Evolutionary conservation across 2,329 filamentous ascomycete species (phyloP), one percentile per base, ranked within the genome.

Genomic region (Trichoderma endophyticum): DNA sequence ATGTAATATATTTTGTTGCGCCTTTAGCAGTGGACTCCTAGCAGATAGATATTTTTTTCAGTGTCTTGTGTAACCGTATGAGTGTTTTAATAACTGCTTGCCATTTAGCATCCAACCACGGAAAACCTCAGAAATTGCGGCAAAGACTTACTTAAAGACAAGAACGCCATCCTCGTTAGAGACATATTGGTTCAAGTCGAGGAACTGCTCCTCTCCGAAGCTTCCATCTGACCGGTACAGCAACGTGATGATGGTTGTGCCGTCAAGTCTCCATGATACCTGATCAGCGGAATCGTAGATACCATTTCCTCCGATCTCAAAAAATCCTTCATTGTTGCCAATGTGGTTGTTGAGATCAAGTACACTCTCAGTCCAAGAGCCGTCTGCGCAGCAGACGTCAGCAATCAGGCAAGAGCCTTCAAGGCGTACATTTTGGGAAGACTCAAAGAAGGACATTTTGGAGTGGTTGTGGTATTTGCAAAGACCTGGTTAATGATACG

Each of bases 361-460:
- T 4, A 18, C 11, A 32, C 56, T 60, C n/a, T 68, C 70, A 21
- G 48, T 32, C 64, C 57, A 63, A 21, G 43, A 26, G 32, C 64
- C 63, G 11, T 57, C 64, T 14, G n/a, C 70, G 3, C 32, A 21
- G 30, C 24, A 32, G 12, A 72, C 36, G 36, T 68, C 39, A 28
- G 63, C 64, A 66, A 54, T 6, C n/a, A 72, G 57, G 18, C 15
- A 15, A 0, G 70, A 71, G 70, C 70, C 70, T 9, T 71, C 70
- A 39, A 71, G 70, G 62, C 62, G 62, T 12, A 30, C 63, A 15
- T 72, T 67, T 43, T 68, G 70, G 39, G 70, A 56, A 12, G 64
- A 57, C 14, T 15, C 36, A 30, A 59, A 39, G 24, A 68, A 72
- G 15, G 70, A 56, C 70, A 63, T 68, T 12, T 34, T 67, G 48